Evolutionary conservation across 2,329 filamentous ascomycete species (phyloP).

Genomic region (Alternaria conjuncta): DNA sequence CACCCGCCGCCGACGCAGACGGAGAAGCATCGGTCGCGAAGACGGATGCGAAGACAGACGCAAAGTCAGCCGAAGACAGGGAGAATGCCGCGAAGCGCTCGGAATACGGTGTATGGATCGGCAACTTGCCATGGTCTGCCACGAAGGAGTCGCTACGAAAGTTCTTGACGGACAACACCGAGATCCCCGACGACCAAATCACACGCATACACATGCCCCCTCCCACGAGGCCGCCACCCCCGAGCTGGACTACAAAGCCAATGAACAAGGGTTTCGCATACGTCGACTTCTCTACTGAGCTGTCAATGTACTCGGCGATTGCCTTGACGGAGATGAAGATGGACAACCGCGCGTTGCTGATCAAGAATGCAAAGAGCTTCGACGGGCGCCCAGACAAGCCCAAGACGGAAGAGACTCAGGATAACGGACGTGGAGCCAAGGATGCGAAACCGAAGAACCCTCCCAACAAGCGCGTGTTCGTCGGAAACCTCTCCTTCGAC

Average conservation of each 20-base stretch:
- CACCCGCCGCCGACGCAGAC: slow-evolving; percentile 19
- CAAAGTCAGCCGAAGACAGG: slow-evolving; percentile 26
- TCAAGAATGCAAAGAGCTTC: slow-evolving; percentile 91
- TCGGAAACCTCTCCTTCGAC: slow-evolving; percentile 65
- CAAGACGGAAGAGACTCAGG: slow-evolving; percentile 42
- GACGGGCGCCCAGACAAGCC: slow-evolving; percentile 83
- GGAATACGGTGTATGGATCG: slow-evolving; percentile 90
- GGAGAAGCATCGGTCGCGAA: slow-evolving; percentile 15
- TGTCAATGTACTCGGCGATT: slow-evolving; percentile 77
- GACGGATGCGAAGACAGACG: slow-evolving; percentile 48
- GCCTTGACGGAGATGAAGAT: slow-evolving; percentile 85
- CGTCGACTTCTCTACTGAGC: slow-evolving; percentile 79
- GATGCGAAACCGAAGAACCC: slow-evolving; percentile 56
- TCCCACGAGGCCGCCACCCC: slow-evolving; percentile 46
- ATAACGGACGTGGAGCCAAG: slow-evolving; percentile 38
- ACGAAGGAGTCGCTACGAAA: slow-evolving; percentile 76
- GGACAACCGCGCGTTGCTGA: slow-evolving; percentile 78
- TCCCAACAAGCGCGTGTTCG: slow-evolving; percentile 81
- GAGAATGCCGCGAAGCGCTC: slow-evolving; percentile 64
- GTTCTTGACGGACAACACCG: slow-evolving; percentile 77
- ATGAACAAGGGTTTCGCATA: slow-evolving; percentile 96
- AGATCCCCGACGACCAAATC: slow-evolving; percentile 69
- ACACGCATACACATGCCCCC: slow-evolving; percentile 83
- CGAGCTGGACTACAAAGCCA: slow-evolving; percentile 56
- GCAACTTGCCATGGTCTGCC: slow-evolving; percentile 86